Percentiles rank a stretch among this genome's conserved stretches.
Conservation (phyloP, 768 basidiomycete species). For the Dacryopinax primogenitus region DNA sequence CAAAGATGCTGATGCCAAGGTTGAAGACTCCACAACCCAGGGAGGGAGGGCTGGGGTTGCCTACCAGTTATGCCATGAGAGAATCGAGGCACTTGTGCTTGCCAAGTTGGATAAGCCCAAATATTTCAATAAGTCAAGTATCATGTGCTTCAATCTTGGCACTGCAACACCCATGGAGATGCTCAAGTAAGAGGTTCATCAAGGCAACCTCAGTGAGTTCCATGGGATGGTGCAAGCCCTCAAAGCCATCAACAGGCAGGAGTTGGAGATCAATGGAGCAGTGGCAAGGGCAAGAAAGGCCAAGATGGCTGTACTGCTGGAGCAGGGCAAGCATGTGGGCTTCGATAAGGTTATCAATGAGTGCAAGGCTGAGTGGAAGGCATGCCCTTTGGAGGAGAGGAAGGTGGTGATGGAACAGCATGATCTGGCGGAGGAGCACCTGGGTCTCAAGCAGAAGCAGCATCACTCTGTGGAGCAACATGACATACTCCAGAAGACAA, state of each 20-base stretch:
- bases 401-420: background rate
- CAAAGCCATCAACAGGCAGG: background rate
- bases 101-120: background rate
- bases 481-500: background rate
- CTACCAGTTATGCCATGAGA: background rate
- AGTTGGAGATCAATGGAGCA: background rate
- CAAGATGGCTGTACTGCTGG: background rate
- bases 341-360: background rate
- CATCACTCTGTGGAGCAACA: background rate
- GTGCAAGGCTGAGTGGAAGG: background rate
- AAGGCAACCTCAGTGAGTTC: background rate
- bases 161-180: background rate
- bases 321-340: background rate
- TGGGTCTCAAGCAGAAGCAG: background rate
- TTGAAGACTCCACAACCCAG: background rate
- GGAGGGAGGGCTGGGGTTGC: background rate
- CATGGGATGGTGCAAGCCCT: background rate
- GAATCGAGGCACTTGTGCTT: background rate
- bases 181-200: background rate
- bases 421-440: background rate
- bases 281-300: background rate
- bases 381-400: background rate
- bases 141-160: background rate
- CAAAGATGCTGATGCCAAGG: background rate
- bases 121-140: background rate